These are phyloP conservation scores for Candida railenensis DNA, from an alignment of 805 yeast genomes.

Conservation along the genomic window DNA sequence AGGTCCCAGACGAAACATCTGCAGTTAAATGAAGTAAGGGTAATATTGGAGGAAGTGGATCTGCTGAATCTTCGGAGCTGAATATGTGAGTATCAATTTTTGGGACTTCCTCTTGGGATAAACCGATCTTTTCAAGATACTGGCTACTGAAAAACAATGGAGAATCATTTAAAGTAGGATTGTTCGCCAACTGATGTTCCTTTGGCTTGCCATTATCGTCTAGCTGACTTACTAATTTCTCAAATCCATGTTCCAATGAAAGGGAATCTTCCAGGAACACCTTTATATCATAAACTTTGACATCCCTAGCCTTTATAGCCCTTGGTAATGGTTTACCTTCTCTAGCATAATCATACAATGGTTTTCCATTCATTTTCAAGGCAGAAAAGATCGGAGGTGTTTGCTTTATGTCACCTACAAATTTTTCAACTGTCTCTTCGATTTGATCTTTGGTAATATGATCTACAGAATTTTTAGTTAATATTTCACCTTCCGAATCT, in stretches of 20 bases:
- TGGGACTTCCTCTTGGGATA: slow-evolving; percentile 36
- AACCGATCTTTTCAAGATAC: slow-evolving; percentile 40
- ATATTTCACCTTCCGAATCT: slow-evolving; percentile 83
- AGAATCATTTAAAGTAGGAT: slow-evolving; percentile 64
- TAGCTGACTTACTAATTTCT: slow-evolving; percentile 38
- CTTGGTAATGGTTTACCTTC: slow-evolving; percentile 81
- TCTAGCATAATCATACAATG: slow-evolving; percentile 91
- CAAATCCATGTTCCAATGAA: slow-evolving; percentile 54
- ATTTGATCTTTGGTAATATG: slow-evolving; percentile 59
- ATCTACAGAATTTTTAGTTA: slow-evolving; percentile 53
- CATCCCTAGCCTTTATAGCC: slow-evolving; percentile 75
- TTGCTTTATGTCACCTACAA: slow-evolving; percentile 80
- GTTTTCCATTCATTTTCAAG: slow-evolving; percentile 89
- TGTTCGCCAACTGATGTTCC: slow-evolving; percentile 42
- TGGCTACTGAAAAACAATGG: slow-evolving; percentile 58
- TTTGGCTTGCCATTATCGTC: slow-evolving; percentile 50
- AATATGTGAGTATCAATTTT: slow-evolving; percentile 13
- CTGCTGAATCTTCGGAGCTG: slow-evolving; percentile 21
- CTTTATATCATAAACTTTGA: slow-evolving; percentile 54
- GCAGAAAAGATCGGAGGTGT: slow-evolving; percentile 97
- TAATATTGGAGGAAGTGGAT: slow-evolving; percentile 47
- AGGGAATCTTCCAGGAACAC: slow-evolving; percentile 55
- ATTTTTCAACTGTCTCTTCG: slow-evolving; percentile 51
- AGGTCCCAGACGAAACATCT: slow-evolving; percentile 91
- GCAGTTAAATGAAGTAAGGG: slow-evolving; percentile 74